Evolutionary conservation across 192 early-diverging fungal genomes (phyloP).

Genomic region (Gryganskiella cystojenkinii): DNA sequence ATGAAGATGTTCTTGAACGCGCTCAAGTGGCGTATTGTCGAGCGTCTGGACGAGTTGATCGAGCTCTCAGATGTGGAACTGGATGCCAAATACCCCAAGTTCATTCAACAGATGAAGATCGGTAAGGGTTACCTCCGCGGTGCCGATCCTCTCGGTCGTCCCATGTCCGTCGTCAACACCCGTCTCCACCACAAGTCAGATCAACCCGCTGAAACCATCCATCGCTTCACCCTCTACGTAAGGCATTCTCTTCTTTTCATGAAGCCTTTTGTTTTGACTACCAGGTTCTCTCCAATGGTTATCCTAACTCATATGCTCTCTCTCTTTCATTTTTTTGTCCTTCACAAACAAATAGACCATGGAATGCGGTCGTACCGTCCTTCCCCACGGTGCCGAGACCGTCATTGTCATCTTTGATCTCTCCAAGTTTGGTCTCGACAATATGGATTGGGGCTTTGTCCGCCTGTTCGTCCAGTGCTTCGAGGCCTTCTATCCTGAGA

Average conservation of each 20-base stretch:
- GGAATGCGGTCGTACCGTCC: constrained; percentile 68
- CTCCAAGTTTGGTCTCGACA: constrained; percentile 77
- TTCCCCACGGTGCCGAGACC: constrained; percentile 68
- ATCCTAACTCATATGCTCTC: constrained; percentile 6
- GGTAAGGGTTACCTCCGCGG: constrained; percentile 64
- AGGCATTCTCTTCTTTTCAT: not conserved
- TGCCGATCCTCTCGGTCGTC: constrained; percentile 57
- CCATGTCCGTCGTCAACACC: constrained; percentile 59
- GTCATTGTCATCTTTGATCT: constrained; percentile 84
- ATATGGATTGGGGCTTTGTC: constrained; percentile 72
- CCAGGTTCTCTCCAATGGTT: no score
- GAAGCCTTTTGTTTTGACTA: no score
- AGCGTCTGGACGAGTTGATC: constrained; percentile 58
- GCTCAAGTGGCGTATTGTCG: constrained; percentile 80
- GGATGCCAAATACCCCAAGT: constrained; percentile 54
- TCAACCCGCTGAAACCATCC: constrained; percentile 73
- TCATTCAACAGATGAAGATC: constrained; percentile 52
- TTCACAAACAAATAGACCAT: constrained; percentile 68
- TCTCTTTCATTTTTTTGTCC: constrained; percentile 10
- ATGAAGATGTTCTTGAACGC: constrained; percentile 78
- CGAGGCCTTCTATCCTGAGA: constrained; percentile 95
- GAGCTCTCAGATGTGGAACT: constrained; percentile 59
- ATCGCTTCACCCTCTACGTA: constrained; percentile 76
- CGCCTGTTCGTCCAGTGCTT: constrained; percentile 84
- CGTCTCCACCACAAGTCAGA: constrained; percentile 63